phyloP scores from a whole-genome alignment of 1,284 basidiomycete species.

The Xanthoconium separans region DNA sequence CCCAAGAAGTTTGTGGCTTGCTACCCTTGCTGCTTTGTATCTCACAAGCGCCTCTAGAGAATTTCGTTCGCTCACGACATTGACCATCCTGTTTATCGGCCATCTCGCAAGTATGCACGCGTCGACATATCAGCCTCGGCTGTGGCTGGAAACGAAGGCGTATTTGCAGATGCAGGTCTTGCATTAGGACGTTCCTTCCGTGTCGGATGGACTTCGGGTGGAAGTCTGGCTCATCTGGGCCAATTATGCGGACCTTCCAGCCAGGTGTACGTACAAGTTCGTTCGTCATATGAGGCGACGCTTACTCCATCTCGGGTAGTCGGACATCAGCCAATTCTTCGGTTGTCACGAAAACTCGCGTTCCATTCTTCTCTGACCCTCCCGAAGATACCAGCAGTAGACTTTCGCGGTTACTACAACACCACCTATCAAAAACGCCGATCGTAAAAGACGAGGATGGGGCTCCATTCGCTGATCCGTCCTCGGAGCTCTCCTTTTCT shows the following conservation, averaged over 20 bases:
- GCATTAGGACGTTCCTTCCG: conserved; percentile 87
- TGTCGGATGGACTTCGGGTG: conserved; percentile 87
- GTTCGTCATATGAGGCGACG: conserved; percentile 7
- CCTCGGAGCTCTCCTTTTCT: conserved; percentile 67
- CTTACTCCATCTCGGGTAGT: conserved; percentile 33
- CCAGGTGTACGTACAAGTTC: conserved; percentile 41
- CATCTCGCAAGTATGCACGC: conserved; percentile 70
- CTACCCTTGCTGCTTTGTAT: conserved; percentile 5
- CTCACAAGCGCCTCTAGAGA: conserved; percentile 44
- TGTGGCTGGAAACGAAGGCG: conserved; percentile 62
- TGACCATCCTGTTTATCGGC: conserved; percentile 58
- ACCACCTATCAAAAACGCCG: conserved; percentile 77
- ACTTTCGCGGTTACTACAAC: conserved; percentile 70
- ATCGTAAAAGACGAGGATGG: conserved; percentile 56
- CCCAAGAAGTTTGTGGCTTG: conserved; percentile 54
- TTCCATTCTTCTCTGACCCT: conserved; percentile 41
- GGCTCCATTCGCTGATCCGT: conserved; percentile 60
- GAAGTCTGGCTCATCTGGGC: conserved; percentile 76
- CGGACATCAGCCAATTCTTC: conserved; percentile 59
- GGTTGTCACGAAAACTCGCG: conserved; percentile 46
- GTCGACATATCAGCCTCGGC: conserved; percentile 65
- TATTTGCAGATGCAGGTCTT: conserved; percentile 79
- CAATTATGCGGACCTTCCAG: conserved; percentile 58
- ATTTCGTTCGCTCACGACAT: conserved; percentile 76
- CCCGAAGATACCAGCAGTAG: conserved; percentile 41